Base-by-base conservation (phyloP, 495 filamentous ascomycete species). In the Barbatosphaeria neglecta region DNA sequence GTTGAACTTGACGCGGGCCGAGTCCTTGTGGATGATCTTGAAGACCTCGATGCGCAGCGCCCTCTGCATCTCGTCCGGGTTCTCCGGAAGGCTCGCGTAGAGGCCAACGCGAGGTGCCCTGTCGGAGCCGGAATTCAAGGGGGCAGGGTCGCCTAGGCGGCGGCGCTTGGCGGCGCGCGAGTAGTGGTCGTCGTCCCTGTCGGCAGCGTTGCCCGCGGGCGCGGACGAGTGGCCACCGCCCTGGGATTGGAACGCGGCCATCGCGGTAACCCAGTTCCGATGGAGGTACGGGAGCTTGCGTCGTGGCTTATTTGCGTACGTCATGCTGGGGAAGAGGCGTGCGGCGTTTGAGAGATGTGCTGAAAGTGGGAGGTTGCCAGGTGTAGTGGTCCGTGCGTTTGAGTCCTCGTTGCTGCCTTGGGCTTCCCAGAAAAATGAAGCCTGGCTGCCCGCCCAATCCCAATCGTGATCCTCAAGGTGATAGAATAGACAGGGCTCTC, bases 11-110 rank as follows among this genome's bases (percentile, higher is more conserved):
- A 57, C 27, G 11, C 62, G 57, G 8, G 64, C 61, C 20, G 62
- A 55, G 42, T 68, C 62, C 44, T 66, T 66, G 61, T 70, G 68
- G 23, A 50, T 61, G 45, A 75, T 68, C 45, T 69, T 68, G 44
- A 69, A 59, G 37, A 74, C 50, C 44, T 75, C 68, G 41, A 76
- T 63, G 22, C 66, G 66, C 25, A 76, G 60, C 6, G 63, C 56
- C 33, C 58, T 54, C n/a, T 62, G 57, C 43, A 59, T 56, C 39
- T 68, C 57, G 16, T 47, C 43, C n/a, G 58, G 46, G 4, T 41
- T 50, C 19, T 58, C 51, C 24, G 56, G 47, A n/a, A 62, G 44
- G 37, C 70, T 49, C 4, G 57, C 56, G 15, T 53, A 38, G 13
- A 58, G 48, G 16, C 48, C 46, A 40, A 59, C 47, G 47, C 56